Conservation (phyloP, 805 yeast species). For the Lipomyces spencermartinsiae region DNA sequence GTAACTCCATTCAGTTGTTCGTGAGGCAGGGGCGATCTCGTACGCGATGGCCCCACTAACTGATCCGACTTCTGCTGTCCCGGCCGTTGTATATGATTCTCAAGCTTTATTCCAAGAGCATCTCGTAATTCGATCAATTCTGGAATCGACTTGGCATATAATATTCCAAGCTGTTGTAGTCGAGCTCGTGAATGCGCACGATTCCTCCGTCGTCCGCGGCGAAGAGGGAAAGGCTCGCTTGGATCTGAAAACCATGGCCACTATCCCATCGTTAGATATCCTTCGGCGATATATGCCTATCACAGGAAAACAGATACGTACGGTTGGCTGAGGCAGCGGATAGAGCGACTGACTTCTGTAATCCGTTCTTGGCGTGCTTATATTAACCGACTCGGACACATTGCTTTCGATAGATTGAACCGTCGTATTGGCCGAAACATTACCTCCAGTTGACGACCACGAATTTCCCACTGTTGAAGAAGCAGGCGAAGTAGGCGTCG, state of each 20-base stretch:
- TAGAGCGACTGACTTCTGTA: not conserved
- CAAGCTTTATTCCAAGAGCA: not conserved
- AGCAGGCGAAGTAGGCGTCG: conserved; percentile 2
- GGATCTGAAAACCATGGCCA: conserved; percentile 32
- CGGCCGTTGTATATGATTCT: conserved; percentile 4
- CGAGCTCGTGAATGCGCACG: conserved; percentile 20
- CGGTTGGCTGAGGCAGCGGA: not conserved
- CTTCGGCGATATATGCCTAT: not conserved
- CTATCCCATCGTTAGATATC: not conserved
- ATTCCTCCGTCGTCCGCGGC: conserved; percentile 13
- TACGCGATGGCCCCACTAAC: not conserved
- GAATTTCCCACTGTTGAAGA: conserved; percentile 1
- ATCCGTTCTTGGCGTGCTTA: conserved; percentile 1
- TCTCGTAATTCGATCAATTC: not conserved
- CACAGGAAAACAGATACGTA: not conserved
- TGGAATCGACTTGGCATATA: not conserved
- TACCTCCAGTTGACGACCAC: not conserved
- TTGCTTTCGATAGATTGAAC: not conserved
- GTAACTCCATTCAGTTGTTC: not conserved
- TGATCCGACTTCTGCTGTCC: conserved; percentile 3
- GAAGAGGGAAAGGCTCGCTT: conserved; percentile 17
- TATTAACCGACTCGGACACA: not conserved
- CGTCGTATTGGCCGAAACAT: conserved; percentile 6
- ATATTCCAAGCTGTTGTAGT: conserved; percentile 17
- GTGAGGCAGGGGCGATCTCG: not conserved